Evolutionary conservation across 371 early-diverging fungal species (phyloP).

Genomic region (Apophysomyces sp.): DNA sequence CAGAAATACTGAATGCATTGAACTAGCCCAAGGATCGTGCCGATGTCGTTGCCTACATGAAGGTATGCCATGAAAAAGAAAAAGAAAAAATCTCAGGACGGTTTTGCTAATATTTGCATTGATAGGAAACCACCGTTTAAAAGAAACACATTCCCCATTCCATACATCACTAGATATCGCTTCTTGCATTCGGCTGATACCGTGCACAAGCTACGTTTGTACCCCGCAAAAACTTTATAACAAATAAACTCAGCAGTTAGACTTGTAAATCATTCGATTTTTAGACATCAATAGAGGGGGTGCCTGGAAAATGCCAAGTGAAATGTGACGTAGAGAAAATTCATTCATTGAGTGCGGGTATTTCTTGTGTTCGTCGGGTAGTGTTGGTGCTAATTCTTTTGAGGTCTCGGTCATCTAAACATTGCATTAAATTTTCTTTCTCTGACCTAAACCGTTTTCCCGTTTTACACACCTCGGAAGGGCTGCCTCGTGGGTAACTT

Average conservation of each 20-base stretch:
- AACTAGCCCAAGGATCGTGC: constrained; percentile 15
- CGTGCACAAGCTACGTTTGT: neutral
- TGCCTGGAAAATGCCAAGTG: neutral
- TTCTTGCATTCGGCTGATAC: neutral
- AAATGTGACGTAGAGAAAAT: neutral
- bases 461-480: neutral
- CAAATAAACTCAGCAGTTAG: constrained; percentile 1
- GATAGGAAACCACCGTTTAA: neutral
- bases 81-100: neutral
- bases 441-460: neutral
- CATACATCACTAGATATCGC: neutral
- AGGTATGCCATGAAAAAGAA: neutral
- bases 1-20: neutral
- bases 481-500: neutral
- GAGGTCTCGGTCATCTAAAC: neutral
- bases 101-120: neutral
- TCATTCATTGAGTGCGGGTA: neutral
- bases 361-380: neutral
- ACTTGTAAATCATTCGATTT: constrained; percentile 1
- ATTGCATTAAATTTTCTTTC: neutral
- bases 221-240: constrained; percentile 3
- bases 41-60: constrained; percentile 19
- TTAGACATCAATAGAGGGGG: neutral
- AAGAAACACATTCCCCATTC: neutral
- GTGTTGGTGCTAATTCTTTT: neutral